Evolutionary conservation across 192 early-diverging fungal genomes (phyloP).

Genomic region (Entomortierella parvispora): DNA sequence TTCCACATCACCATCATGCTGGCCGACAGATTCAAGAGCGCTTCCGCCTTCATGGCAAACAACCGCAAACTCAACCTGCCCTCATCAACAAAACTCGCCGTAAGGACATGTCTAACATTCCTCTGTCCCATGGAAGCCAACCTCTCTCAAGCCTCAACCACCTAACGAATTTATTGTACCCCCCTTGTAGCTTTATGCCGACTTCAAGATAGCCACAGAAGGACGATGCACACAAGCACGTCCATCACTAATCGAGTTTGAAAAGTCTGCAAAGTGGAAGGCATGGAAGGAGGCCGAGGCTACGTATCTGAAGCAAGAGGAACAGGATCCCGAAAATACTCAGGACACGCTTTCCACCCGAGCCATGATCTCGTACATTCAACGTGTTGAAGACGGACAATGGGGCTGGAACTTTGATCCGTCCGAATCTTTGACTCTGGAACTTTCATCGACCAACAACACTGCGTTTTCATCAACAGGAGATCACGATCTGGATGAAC

Average conservation of each 20-base stretch:
- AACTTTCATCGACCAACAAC: not conserved
- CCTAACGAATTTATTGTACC: not conserved
- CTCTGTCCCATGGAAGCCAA: not conserved
- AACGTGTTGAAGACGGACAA: slow-evolving; percentile 41
- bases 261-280: slow-evolving; percentile 56
- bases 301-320: slow-evolving; percentile 10
- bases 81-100: slow-evolving; percentile 28
- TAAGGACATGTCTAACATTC: not conserved
- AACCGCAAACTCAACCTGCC: slow-evolving; percentile 26
- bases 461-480: slow-evolving; percentile 3
- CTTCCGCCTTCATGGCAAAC: slow-evolving; percentile 25
- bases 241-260: slow-evolving; percentile 54
- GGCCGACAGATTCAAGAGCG: slow-evolving; percentile 36
- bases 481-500: slow-evolving; percentile 41
- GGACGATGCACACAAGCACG: slow-evolving; percentile 42
- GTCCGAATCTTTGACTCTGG: not conserved
- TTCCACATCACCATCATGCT: slow-evolving; percentile 8
- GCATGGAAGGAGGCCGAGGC: slow-evolving; percentile 54
- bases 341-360: slow-evolving; percentile 9
- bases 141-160: not conserved
- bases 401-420: slow-evolving; percentile 42
- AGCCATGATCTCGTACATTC: slow-evolving; percentile 35
- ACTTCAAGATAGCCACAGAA: slow-evolving; percentile 53
- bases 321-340: slow-evolving; percentile 8
- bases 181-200: slow-evolving; percentile 42